Evolutionary conservation across 805 yeast genomes (phyloP).

Genomic region (Lipomyces mesembrius): DNA sequence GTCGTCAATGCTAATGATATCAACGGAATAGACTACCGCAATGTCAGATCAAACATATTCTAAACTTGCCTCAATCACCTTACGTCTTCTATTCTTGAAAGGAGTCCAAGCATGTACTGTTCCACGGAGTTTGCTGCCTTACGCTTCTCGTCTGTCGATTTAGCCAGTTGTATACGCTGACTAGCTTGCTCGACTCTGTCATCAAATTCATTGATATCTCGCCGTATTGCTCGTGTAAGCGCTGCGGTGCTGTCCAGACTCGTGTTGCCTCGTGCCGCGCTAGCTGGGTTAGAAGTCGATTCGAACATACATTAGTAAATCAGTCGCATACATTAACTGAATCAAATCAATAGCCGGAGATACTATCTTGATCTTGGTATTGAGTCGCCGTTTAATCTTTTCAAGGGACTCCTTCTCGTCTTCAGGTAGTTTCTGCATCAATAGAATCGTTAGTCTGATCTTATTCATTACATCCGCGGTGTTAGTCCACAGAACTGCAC

Average conservation of each 20-base stretch:
- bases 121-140: constrained; percentile 55
- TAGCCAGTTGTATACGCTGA: constrained; percentile 41
- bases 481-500: constrained; percentile 26
- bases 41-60: background rate
- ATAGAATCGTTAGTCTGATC: background rate
- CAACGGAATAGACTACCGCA: constrained; percentile 58
- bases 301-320: background rate
- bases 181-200: constrained; percentile 52
- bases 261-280: constrained; percentile 64
- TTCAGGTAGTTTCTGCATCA: constrained; percentile 49
- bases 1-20: constrained; percentile 68
- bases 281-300: background rate
- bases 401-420: constrained; percentile 56
- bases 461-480: background rate
- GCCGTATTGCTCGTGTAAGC: constrained; percentile 59
- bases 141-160: constrained; percentile 40
- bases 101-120: constrained; percentile 53
- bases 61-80: background rate
- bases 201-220: constrained; percentile 64
- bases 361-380: constrained; percentile 63
- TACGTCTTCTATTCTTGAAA: constrained; percentile 60
- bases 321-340: constrained; percentile 50
- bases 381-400: constrained; percentile 52
- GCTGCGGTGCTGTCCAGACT: constrained; percentile 59
- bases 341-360: constrained; percentile 71